A percentile compares a stretch with the other conserved stretches of the same genome.
Evolutionary conservation across 768 basidiomycete species (phyloP).

Genomic region (Suillus brevipes): DNA sequence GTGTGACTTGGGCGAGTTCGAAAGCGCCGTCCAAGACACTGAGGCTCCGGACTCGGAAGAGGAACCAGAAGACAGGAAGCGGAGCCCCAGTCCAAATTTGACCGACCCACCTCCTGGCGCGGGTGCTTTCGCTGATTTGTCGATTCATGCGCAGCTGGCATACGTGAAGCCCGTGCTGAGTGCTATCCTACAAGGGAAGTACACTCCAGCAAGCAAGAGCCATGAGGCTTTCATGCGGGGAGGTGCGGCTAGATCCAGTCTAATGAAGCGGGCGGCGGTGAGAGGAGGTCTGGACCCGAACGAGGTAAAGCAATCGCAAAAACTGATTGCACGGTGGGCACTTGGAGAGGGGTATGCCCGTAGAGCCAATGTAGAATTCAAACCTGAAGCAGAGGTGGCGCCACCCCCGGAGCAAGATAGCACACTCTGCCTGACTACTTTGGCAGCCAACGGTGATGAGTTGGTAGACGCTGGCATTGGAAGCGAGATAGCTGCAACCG

Average conservation of each 20-base stretch:
- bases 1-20: conserved; percentile 63
- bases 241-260: conserved; percentile 43
- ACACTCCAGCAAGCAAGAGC: conserved; percentile 48
- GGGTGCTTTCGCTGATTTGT: conserved; percentile 46
- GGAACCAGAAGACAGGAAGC: conserved; percentile 32
- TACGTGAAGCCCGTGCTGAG: conserved; percentile 65
- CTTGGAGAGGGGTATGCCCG: conserved; percentile 17
- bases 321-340: conserved; percentile 28
- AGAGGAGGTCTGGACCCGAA: conserved; percentile 39
- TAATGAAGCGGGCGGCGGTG: conserved; percentile 33
- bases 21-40: conserved; percentile 39
- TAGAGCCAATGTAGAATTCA: not conserved
- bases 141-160: conserved; percentile 58
- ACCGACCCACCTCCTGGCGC: conserved; percentile 46
- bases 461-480: not conserved
- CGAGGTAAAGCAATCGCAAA: conserved; percentile 41
- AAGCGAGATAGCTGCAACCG: not conserved
- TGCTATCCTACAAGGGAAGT: conserved; percentile 57
- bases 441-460: not conserved
- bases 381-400: not conserved
- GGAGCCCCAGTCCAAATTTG: not conserved
- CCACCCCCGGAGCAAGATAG: not conserved
- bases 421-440: not conserved
- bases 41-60: conserved; percentile 31
- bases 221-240: conserved; percentile 62